Evolutionary conservation across 2,329 filamentous ascomycete species (phyloP), one percentile per base, ranked within the genome.

Genomic region (Fusarium stilboides): DNA sequence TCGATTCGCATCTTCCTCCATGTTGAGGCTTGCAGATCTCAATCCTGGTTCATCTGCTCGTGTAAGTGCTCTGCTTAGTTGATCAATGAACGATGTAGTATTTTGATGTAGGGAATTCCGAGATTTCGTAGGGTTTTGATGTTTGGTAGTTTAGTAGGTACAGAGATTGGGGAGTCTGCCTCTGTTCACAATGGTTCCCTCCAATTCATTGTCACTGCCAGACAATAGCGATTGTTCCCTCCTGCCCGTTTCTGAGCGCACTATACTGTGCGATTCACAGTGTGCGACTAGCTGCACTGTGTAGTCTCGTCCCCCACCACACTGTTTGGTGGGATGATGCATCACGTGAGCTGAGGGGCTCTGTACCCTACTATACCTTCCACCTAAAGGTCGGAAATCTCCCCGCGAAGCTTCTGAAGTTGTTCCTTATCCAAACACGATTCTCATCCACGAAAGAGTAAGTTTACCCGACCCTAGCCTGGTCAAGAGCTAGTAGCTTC

Each of bases 381-480:
- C 28, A 31, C 28, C 39, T 45, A 49, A 62, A 63, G 40, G 19
- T 57, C 73, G 75, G 76, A 76, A 78, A 71, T 70, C 62, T 74
- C 60, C 58, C 77, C 76, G 74, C 75, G 63, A 53, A 63, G 49
- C 65, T 52, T 62, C 40, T 40, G 69, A 62, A 70, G 68, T 77
- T 80, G 75, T 79, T 79, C 78, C 76, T 81, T 75, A 81, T 80
- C 80, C 79, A 77, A 80, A 76, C 79, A 79, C 77, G 78, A 81
- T 78, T 82, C 81, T 84, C 82, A 83, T 82, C 80, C 73, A 76
- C 75, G 80, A 81, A 83, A 78, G 74, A 77, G 80, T 82, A 75
- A 74, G 74, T 64, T 57, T 44, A 57, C 49, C 69, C 57, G 51
- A 50, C 62, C 65, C 57, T 42, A 45, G 45, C 49, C 46, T 42